Percentiles rank a stretch among this genome's conserved stretches.
Conservation (phyloP, 2,329 filamentous ascomycete species). For the Sarocladium brachiariae region DNA sequence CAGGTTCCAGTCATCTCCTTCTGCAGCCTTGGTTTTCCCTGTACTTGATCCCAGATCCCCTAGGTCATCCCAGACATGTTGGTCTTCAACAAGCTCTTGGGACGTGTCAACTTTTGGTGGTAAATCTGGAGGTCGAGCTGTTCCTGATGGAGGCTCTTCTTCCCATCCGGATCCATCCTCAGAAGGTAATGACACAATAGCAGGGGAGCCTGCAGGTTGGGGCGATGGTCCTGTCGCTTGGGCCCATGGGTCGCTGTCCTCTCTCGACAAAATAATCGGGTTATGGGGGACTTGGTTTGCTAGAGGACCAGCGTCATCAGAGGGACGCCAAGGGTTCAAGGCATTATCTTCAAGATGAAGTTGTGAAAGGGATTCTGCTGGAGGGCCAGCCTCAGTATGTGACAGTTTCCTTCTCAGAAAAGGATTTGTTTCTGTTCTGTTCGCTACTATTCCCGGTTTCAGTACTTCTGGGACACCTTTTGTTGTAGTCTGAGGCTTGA, state of each 20-base stretch:
- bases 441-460: slow-evolving; percentile 9
- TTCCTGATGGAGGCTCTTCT: slow-evolving; percentile 26
- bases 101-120: slow-evolving; percentile 22
- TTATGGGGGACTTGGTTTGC: not conserved
- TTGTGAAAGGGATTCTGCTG: slow-evolving; percentile 9
- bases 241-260: slow-evolving; percentile 14
- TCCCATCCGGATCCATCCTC: slow-evolving; percentile 30
- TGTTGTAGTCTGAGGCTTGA: not conserved
- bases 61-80: slow-evolving; percentile 45
- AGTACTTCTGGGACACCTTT: slow-evolving; percentile 9
- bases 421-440: slow-evolving; percentile 12
- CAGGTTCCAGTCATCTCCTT: slow-evolving; percentile 44
- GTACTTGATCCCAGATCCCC: slow-evolving; percentile 27
- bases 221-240: slow-evolving; percentile 9
- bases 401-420: slow-evolving; percentile 11
- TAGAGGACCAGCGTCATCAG: not conserved
- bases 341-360: not conserved
- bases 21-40: slow-evolving; percentile 32
- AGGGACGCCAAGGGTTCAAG: slow-evolving; percentile 9
- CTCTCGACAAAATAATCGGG: not conserved
- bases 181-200: slow-evolving; percentile 26
- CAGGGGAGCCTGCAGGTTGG: slow-evolving; percentile 14
- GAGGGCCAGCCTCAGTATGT: not conserved
- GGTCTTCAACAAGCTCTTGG: slow-evolving; percentile 32
- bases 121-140: slow-evolving; percentile 14